A percentile compares a stretch with the other conserved stretches of the same genome.
Evolutionary conservation across 345 rosid species (phyloP).

Genomic region (Schrenkiella parvula): DNA sequence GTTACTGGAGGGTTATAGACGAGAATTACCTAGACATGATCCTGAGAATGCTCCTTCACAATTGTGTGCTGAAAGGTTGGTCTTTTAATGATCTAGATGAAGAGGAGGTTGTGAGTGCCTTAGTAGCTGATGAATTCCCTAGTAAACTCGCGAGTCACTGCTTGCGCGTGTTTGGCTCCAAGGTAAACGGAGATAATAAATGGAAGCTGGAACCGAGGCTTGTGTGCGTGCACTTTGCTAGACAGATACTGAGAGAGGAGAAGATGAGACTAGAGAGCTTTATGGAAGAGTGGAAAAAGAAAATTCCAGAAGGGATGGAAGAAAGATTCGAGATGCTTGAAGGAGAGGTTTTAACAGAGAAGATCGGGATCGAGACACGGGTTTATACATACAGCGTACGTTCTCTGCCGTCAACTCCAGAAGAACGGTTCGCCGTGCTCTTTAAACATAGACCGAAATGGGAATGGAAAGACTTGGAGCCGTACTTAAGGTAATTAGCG

Average conservation of each 20-base stretch:
- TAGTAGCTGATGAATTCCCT: conserved; percentile 73
- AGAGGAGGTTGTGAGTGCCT: conserved; percentile 48
- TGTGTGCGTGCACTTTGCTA: conserved; percentile 75
- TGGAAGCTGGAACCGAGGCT: conserved; percentile 72
- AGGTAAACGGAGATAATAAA: conserved; percentile 35
- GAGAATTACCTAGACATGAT: conserved; percentile 61
- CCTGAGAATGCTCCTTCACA: conserved; percentile 62
- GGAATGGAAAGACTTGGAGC: conserved; percentile 90
- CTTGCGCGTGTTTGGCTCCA: conserved; percentile 51
- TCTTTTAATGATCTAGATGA: conserved; percentile 49
- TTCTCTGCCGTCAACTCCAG: conserved; percentile 68
- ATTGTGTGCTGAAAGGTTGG: conserved; percentile 71
- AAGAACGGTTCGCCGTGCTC: conserved; percentile 63
- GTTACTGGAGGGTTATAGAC: conserved; percentile 79
- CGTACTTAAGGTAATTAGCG: conserved; percentile 60
- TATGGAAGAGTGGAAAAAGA: conserved; percentile 62
- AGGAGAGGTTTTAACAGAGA: conserved; percentile 89
- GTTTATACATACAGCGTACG: conserved; percentile 59
- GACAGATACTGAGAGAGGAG: conserved; percentile 52
- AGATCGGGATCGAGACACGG: conserved; percentile 71
- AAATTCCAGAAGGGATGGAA: conserved; percentile 65
- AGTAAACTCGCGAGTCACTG: conserved; percentile 54
- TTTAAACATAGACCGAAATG: conserved; percentile 73
- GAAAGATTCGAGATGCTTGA: conserved; percentile 69
- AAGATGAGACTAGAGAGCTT: conserved; percentile 63